Conservation (phyloP, 1,139 yeast species). For the Dujonia santamariae region DNA sequence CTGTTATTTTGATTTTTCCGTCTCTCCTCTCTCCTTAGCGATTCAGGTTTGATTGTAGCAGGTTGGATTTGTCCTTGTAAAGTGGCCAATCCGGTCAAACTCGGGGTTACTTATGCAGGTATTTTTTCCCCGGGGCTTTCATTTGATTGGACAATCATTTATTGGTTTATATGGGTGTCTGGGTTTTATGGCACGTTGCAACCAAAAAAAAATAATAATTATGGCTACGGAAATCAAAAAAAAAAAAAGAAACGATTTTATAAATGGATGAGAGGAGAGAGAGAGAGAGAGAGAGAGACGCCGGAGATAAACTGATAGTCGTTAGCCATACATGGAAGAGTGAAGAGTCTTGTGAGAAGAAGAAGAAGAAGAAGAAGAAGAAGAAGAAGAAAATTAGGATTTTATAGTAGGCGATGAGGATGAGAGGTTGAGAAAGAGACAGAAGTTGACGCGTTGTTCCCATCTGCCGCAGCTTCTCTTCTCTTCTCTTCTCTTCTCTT, state of each 20-base stretch:
- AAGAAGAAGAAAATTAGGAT: too few species aligned
- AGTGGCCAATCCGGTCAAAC: not conserved
- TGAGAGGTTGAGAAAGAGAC: too few species aligned
- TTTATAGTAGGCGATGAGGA: too few species aligned
- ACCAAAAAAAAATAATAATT: not conserved
- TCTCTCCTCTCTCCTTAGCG: too few species aligned
- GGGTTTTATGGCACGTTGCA: conserved; percentile 1
- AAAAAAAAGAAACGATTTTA: not conserved
- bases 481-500: too few species aligned
- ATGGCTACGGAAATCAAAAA: not conserved
- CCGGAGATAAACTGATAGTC: too few species aligned
- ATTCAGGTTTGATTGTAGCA: too few species aligned
- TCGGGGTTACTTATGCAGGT: not conserved
- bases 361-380: too few species aligned
- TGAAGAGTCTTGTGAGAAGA: not conserved
- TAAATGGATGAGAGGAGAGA: not conserved
- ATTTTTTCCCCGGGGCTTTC: conserved; percentile 1
- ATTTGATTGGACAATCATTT: conserved; percentile 1
- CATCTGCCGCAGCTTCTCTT: too few species aligned
- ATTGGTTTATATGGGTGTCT: not conserved
- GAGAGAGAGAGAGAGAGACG: not conserved
- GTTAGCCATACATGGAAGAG: too few species aligned
- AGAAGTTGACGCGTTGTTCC: too few species aligned
- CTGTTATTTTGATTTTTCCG: too few species aligned
- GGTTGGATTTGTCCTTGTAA: not conserved